These are phyloP conservation scores for Piromyces sp. DNA, from an alignment of 192 early-diverging fungal genomes.

Conservation along the genomic window DNA sequence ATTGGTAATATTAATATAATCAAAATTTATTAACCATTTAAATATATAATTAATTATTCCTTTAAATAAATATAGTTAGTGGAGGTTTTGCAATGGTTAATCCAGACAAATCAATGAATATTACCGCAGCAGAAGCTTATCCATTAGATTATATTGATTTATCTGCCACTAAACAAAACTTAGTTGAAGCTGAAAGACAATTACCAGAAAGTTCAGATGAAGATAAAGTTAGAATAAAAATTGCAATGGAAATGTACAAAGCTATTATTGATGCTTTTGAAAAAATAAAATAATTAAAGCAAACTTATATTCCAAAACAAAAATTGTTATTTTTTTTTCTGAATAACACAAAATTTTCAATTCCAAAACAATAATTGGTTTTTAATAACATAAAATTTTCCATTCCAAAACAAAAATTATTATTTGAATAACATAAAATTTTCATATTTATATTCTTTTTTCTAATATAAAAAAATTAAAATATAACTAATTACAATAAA, in stretches of 20 bases:
- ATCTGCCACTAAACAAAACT: slow-evolving; percentile 18
- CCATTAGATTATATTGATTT: slow-evolving; percentile 69
- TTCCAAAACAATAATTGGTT: too few species aligned
- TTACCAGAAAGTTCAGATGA: background rate
- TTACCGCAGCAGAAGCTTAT: slow-evolving; percentile 90
- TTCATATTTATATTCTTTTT: too few species aligned
- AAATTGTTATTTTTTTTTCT: too few species aligned
- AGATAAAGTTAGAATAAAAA: background rate
- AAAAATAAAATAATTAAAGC: background rate
- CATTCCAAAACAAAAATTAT: too few species aligned
- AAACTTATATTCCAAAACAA: too few species aligned
- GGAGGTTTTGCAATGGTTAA: slow-evolving; percentile 96
- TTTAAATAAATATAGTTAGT: slow-evolving; percentile 36
- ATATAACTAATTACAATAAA: too few species aligned
- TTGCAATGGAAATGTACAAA: background rate
- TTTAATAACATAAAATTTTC: too few species aligned
- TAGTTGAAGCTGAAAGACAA: background rate
- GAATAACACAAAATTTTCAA: too few species aligned
- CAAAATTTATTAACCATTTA: too few species aligned
- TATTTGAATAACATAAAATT: too few species aligned
- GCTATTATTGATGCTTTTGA: background rate
- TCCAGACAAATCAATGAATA: slow-evolving; percentile 87
- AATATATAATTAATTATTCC: background rate
- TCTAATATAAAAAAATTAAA: too few species aligned
- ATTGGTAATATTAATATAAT: background rate